Evolutionary conservation across 495 filamentous ascomycete genomes (phyloP).

Genomic region (Pseudoneurospora amorphoporcata): DNA sequence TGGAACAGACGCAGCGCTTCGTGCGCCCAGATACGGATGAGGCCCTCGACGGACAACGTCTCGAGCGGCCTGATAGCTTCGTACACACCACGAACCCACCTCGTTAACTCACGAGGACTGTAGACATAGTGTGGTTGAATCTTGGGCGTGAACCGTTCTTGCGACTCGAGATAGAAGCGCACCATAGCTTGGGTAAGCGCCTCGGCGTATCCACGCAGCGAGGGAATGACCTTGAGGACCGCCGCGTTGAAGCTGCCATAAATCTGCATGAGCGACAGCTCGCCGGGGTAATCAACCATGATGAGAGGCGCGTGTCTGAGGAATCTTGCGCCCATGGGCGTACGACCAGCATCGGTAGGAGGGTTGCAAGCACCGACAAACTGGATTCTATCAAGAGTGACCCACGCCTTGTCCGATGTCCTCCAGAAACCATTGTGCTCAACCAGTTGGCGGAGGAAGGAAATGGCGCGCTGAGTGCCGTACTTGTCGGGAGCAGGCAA

Average conservation of each 20-base stretch:
- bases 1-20: conserved; percentile 94
- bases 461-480: conserved; percentile 91
- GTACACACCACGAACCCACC: conserved; percentile 95
- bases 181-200: conserved; percentile 97
- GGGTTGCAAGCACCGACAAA: conserved; percentile 99
- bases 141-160: conserved; percentile 83
- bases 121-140: conserved; percentile 99
- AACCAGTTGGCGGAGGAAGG: conserved; percentile 91
- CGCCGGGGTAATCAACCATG: conserved; percentile 98
- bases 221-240: conserved; percentile 89
- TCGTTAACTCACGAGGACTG: conserved; percentile 92
- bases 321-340: conserved; percentile 85
- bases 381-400: conserved; percentile 93
- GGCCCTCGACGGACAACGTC: conserved; percentile 73
- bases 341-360: conserved; percentile 95
- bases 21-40: conserved; percentile 96
- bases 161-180: conserved; percentile 87
- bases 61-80: conserved; percentile 92
- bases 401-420: conserved; percentile 94
- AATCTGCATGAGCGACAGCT: conserved; percentile 87
- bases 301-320: conserved; percentile 89
- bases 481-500: conserved; percentile 97
- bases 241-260: conserved; percentile 98
- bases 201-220: conserved; percentile 89
- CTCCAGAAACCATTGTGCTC: conserved; percentile 99